Evolutionary conservation across 139 green algal species (phyloP).

Genomic region (Medakamo hakoo): DNA sequence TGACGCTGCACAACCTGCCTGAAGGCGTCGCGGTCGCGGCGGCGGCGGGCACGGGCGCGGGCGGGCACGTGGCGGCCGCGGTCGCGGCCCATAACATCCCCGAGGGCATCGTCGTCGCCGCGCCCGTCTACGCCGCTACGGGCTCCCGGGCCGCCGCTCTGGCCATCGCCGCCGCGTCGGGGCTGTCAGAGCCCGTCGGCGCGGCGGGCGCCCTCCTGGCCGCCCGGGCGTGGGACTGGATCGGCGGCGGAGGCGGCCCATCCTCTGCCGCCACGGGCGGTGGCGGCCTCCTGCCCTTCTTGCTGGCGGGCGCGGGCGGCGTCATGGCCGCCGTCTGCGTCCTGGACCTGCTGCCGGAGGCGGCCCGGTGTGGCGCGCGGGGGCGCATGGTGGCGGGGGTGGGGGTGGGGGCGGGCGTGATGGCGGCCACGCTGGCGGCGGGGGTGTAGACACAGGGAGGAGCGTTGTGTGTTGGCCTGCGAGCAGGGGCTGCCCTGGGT

Average conservation of each 20-base stretch:
- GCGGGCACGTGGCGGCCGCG: slow-evolving; percentile 52
- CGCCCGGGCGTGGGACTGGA: slow-evolving; percentile 42
- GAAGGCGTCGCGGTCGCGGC: slow-evolving; percentile 62
- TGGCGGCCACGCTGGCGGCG: slow-evolving; percentile 52
- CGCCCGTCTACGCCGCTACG: slow-evolving; percentile 76
- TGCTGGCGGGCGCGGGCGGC: slow-evolving; percentile 66
- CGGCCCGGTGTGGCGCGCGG: slow-evolving; percentile 45
- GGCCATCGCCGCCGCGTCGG: slow-evolving; percentile 45
- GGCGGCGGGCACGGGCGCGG: slow-evolving; percentile 54
- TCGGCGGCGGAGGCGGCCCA: no score
- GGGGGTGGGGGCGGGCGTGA: slow-evolving; percentile 34
- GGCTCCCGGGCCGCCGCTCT: slow-evolving; percentile 53
- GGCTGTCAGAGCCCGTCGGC: slow-evolving; percentile 67
- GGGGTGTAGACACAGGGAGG: slow-evolving; percentile 11
- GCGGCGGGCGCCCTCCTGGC: slow-evolving; percentile 54
- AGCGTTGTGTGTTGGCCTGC: no score
- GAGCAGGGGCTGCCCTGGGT: no score
- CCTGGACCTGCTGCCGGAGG: slow-evolving; percentile 77
- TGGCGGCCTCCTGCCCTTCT: slow-evolving; percentile 46
- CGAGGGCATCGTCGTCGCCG: slow-evolving; percentile 69
- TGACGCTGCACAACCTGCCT: slow-evolving; percentile 83
- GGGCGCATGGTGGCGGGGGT: slow-evolving; percentile 35
- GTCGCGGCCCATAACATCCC: slow-evolving; percentile 74
- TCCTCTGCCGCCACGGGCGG: no score
- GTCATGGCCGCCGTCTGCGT: slow-evolving; percentile 73